phyloP scores from a whole-genome alignment of 768 basidiomycete genomes.

The Nevesoporus exiguus region DNA sequence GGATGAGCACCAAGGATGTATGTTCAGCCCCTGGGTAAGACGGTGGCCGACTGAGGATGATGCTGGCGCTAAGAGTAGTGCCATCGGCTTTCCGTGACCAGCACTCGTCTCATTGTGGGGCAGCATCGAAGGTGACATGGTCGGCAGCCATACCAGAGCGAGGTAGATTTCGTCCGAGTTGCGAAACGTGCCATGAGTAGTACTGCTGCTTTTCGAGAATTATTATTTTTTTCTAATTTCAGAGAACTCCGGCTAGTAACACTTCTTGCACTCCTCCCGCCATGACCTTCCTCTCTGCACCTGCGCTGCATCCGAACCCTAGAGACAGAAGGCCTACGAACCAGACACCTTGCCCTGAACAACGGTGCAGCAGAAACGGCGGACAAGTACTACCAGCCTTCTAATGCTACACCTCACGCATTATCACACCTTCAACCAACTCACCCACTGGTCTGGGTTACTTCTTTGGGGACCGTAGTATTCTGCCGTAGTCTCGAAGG shows the following conservation, averaged over 20 bases:
- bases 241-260: slow-evolving; percentile 28
- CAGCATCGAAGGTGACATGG: neutral
- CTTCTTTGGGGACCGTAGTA: neutral
- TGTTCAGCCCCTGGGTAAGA: neutral
- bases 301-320: slow-evolving; percentile 7
- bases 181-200: slow-evolving; percentile 6
- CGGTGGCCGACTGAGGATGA: neutral
- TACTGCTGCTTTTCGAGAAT: slow-evolving; percentile 28
- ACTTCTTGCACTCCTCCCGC: slow-evolving; percentile 27
- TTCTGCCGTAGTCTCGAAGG: slow-evolving; percentile 1
- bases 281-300: slow-evolving; percentile 20
- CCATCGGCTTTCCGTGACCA: no score
- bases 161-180: slow-evolving; percentile 10
- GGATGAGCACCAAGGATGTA: neutral
- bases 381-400: neutral
- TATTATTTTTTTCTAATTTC: slow-evolving; percentile 30
- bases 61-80: neutral
- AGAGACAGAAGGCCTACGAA: slow-evolving; percentile 2
- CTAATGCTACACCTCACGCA: neutral
- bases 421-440: slow-evolving; percentile 10
- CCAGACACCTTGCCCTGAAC: slow-evolving; percentile 1
- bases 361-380: slow-evolving; percentile 2
- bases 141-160: neutral
- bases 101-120: neutral
- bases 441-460: neutral